Evolutionary conservation across 2,329 filamentous ascomycete species (phyloP).

Genomic region (Keithomyces neogunnii): DNA sequence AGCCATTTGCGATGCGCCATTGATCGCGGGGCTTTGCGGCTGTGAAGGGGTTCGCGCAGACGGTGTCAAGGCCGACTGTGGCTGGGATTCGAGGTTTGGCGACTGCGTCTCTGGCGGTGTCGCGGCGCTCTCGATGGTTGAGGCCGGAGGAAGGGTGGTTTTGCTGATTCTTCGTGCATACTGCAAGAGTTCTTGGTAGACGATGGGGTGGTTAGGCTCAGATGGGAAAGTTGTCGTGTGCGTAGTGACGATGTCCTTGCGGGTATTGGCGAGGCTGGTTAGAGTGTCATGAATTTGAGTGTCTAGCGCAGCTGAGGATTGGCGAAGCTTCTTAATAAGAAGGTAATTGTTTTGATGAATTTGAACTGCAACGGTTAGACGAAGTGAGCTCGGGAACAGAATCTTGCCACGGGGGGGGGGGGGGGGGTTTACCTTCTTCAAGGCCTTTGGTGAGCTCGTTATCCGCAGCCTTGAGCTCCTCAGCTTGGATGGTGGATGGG

Average conservation of each 20-base stretch:
- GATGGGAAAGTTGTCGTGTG: slow-evolving; percentile 48
- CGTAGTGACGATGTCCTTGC: slow-evolving; percentile 61
- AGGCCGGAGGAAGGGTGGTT: slow-evolving; percentile 64
- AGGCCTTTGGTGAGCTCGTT: slow-evolving; percentile 57
- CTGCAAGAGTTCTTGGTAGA: slow-evolving; percentile 64
- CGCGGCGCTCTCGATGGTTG: slow-evolving; percentile 32
- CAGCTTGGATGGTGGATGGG: slow-evolving; percentile 57
- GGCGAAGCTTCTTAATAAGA: slow-evolving; percentile 60
- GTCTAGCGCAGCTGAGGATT: slow-evolving; percentile 57
- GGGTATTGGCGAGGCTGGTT: slow-evolving; percentile 59
- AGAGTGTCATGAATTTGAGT: slow-evolving; percentile 64
- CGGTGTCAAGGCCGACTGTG: slow-evolving; percentile 21
- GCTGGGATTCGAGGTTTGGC: slow-evolving; percentile 21
- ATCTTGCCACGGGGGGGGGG: not conserved
- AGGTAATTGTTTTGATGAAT: slow-evolving; percentile 66
- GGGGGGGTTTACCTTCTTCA: slow-evolving; percentile 44
- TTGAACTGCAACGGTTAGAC: slow-evolving; percentile 43
- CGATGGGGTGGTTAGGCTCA: slow-evolving; percentile 45
- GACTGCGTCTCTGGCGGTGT: slow-evolving; percentile 18
- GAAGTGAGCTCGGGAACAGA: not conserved
- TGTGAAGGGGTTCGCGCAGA: slow-evolving; percentile 23
- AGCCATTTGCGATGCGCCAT: slow-evolving; percentile 20
- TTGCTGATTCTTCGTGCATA: slow-evolving; percentile 75
- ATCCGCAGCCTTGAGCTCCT: slow-evolving; percentile 64
- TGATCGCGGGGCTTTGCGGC: slow-evolving; percentile 25